Conservation (phyloP, 2,329 filamentous ascomycete species). For the Diaporthe destruens region DNA sequence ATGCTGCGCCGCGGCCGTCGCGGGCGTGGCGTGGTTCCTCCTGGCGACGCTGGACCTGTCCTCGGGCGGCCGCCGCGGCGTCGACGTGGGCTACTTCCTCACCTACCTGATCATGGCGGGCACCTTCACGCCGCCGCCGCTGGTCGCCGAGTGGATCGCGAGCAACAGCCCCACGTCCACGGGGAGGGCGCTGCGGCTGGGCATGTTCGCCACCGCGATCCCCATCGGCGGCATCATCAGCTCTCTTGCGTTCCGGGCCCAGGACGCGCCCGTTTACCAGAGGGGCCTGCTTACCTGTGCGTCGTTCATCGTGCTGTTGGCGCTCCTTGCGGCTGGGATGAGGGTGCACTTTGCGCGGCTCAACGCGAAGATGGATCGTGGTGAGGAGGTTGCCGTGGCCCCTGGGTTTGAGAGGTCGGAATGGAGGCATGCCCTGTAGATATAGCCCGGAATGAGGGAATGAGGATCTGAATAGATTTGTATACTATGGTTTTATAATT, state of each 20-base stretch:
- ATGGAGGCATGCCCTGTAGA: conserved; percentile 8
- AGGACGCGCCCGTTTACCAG: conserved; percentile 5
- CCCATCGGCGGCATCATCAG: neutral
- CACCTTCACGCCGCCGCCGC: conserved; percentile 43
- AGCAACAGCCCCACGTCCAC: conserved; percentile 43
- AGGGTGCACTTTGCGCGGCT: conserved; percentile 1
- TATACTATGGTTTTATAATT: neutral
- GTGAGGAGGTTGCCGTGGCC: neutral
- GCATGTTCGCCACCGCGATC: conserved; percentile 20
- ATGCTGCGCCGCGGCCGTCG: conserved; percentile 37
- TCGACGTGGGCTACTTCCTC: conserved; percentile 44
- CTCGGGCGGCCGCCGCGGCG: conserved; percentile 19
- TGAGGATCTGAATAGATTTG: neutral
- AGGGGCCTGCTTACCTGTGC: conserved; percentile 21
- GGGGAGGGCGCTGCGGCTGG: conserved; percentile 41
- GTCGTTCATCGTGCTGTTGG: neutral
- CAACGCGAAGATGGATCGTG: neutral
- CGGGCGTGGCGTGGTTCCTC: conserved; percentile 43
- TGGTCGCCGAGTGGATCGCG: conserved; percentile 44
- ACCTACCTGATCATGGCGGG: conserved; percentile 44
- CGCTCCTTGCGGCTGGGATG: conserved; percentile 5
- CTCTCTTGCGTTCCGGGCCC: neutral
- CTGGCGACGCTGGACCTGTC: conserved; percentile 44
- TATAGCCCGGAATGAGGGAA: neutral
- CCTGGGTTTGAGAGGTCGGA: neutral